Conservation (phyloP, 768 basidiomycete species). For the Tephrocybe sp. region DNA sequence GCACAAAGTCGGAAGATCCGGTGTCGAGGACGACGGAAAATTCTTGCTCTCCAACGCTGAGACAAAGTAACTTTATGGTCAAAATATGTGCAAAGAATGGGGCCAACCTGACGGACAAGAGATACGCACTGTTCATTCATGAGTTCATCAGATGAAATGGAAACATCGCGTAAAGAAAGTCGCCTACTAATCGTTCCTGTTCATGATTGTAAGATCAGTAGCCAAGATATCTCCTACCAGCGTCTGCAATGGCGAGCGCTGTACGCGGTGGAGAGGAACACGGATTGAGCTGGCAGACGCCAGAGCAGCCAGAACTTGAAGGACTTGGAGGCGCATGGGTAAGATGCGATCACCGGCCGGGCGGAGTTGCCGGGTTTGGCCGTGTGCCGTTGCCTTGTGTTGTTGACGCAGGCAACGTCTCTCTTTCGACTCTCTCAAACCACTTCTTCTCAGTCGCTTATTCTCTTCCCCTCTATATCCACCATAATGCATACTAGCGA, state of each 20-base stretch:
- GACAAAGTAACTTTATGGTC: background rate
- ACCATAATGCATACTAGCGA: conserved; percentile 79
- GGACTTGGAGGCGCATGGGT: background rate
- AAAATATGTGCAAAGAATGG: background rate
- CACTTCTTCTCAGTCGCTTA: conserved; percentile 22
- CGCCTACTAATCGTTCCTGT: conserved; percentile 35
- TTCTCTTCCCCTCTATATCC: conserved; percentile 21
- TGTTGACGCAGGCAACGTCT: conserved; percentile 28
- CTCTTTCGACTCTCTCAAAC: conserved; percentile 28
- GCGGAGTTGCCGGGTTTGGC: conserved; percentile 16
- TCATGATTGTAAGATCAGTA: conserved; percentile 25
- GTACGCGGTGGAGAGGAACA: conserved; percentile 15
- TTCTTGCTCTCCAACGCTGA: conserved; percentile 39
- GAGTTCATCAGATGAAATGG: background rate
- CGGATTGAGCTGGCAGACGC: background rate
- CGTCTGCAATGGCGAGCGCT: conserved; percentile 1
- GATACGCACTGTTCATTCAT: conserved; percentile 13
- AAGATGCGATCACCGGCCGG: conserved; percentile 13
- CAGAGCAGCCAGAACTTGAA: conserved; percentile 1
- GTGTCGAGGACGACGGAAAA: conserved; percentile 53
- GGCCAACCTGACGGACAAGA: conserved; percentile 17
- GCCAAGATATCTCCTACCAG: conserved; percentile 11
- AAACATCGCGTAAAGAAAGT: background rate
- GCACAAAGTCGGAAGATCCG: conserved; percentile 57
- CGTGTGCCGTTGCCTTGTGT: conserved; percentile 28